These are phyloP conservation scores for Macrolepiota albuminosa DNA, from an alignment of 768 basidiomycete species.

Conservation along the genomic window DNA sequence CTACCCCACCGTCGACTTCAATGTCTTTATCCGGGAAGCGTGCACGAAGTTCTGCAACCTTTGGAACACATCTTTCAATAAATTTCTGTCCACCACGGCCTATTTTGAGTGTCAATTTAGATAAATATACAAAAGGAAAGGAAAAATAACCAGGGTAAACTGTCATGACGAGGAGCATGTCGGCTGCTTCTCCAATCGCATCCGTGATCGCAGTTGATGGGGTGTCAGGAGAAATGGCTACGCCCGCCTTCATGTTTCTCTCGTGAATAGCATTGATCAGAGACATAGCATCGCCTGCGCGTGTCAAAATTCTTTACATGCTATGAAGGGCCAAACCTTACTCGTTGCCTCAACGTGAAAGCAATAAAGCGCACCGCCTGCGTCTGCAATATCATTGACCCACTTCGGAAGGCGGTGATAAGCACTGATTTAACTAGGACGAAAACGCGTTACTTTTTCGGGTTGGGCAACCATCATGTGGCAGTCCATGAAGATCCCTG, in stretches of 20 bases:
- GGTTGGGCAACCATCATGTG: slow-evolving; percentile 99
- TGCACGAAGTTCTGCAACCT: slow-evolving; percentile 84
- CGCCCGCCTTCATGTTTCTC: slow-evolving; percentile 89
- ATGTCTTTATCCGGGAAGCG: slow-evolving; percentile 95
- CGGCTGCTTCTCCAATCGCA: slow-evolving; percentile 74
- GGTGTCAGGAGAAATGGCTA: slow-evolving; percentile 96
- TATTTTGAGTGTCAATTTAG: slow-evolving; percentile 20
- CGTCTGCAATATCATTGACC: slow-evolving; percentile 94
- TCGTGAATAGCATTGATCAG: slow-evolving; percentile 78
- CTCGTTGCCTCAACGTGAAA: slow-evolving; percentile 95
- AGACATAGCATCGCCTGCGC: slow-evolving; percentile 58
- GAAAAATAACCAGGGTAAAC: slow-evolving; percentile 75
- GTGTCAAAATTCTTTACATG: neutral
- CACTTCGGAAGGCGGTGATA: slow-evolving; percentile 49
- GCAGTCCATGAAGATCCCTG: slow-evolving; percentile 99
- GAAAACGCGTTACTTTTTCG: slow-evolving; percentile 54
- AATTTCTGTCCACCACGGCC: slow-evolving; percentile 97
- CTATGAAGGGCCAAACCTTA: slow-evolving; percentile 31
- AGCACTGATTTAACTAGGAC: neutral
- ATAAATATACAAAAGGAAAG: neutral
- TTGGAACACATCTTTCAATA: slow-evolving; percentile 85
- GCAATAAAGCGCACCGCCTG: slow-evolving; percentile 92
- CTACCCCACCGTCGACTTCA: slow-evolving; percentile 98
- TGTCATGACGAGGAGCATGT: slow-evolving; percentile 98
- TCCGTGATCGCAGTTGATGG: slow-evolving; percentile 86